A percentile compares a stretch with the other conserved stretches of the same genome.
Conservation (phyloP, 2,329 filamentous ascomycete species). For the Ilyonectria sp. region DNA sequence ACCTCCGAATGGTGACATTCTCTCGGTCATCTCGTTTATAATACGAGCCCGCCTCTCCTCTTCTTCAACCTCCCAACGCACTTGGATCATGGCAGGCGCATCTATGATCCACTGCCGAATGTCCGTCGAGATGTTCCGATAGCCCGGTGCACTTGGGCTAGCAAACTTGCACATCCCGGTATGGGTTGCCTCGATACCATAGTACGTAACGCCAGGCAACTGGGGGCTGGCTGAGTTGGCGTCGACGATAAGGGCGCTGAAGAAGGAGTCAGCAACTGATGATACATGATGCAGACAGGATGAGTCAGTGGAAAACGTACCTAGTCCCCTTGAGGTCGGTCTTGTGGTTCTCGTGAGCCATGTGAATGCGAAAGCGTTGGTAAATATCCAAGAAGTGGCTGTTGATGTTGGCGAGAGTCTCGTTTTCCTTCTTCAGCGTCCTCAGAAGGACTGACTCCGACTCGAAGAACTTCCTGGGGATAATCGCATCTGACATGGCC, state of each 20-base stretch:
- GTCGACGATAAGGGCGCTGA: constrained; percentile 75
- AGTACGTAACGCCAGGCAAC: constrained; percentile 78
- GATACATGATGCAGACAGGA: neutral
- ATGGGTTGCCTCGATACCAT: constrained; percentile 82
- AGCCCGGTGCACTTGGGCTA: constrained; percentile 75
- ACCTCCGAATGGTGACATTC: constrained; percentile 52
- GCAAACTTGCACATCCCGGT: constrained; percentile 82
- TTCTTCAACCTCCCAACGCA: constrained; percentile 74
- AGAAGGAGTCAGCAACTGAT: constrained; percentile 17
- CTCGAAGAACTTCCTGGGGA: constrained; percentile 78
- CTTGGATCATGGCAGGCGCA: constrained; percentile 67
- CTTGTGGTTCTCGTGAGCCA: constrained; percentile 82
- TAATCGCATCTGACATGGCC: constrained; percentile 75
- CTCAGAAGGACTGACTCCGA: constrained; percentile 77
- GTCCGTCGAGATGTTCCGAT: constrained; percentile 65
- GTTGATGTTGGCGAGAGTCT: constrained; percentile 82
- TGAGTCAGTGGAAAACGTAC: constrained; percentile 46
- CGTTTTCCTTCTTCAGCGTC: constrained; percentile 81
- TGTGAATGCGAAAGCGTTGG: constrained; percentile 79
- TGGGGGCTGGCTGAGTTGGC: constrained; percentile 78
- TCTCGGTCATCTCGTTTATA: constrained; percentile 62
- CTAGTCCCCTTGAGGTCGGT: constrained; percentile 77
- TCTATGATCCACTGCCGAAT: constrained; percentile 68
- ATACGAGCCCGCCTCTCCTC: constrained; percentile 64
- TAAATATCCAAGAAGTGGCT: constrained; percentile 80